Conservation (phyloP, 169 alveolate species). For the Cryptosporidium viatorum region DNA sequence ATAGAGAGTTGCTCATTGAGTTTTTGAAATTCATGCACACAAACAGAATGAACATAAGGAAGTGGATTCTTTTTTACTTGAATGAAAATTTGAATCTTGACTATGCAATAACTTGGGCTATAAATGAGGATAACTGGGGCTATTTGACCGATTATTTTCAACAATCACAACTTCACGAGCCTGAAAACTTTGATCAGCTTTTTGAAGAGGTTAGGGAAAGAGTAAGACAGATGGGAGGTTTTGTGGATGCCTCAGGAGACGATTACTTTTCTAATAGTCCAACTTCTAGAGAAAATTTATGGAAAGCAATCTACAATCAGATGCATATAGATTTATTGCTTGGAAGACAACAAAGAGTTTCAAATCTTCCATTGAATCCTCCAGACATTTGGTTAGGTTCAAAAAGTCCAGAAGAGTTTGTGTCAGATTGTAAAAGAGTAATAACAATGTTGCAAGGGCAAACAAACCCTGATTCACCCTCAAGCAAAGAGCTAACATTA, state of each 20-base stretch:
- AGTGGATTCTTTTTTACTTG: slow-evolving; percentile 64
- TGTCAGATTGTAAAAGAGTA: slow-evolving; percentile 44
- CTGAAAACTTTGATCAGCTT: slow-evolving; percentile 45
- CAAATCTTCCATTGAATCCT: slow-evolving; percentile 49
- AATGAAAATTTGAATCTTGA: slow-evolving; percentile 45
- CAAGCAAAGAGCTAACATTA: slow-evolving; percentile 12
- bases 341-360: slow-evolving; percentile 59
- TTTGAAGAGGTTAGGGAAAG: slow-evolving; percentile 64
- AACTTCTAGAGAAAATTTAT: slow-evolving; percentile 34
- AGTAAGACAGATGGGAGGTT: slow-evolving; percentile 76
- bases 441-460: slow-evolving; percentile 29
- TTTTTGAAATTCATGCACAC: slow-evolving; percentile 45
- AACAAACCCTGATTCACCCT: slow-evolving; percentile 8
- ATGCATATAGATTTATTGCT: slow-evolving; percentile 45
- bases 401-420: slow-evolving; percentile 40
- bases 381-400: slow-evolving; percentile 70
- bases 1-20: slow-evolving; percentile 54
- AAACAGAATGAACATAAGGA: slow-evolving; percentile 47
- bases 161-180: slow-evolving; percentile 47
- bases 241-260: slow-evolving; percentile 16
- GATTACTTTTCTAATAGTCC: slow-evolving; percentile 15
- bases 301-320: slow-evolving; percentile 65
- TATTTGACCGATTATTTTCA: slow-evolving; percentile 45
- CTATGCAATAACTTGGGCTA: slow-evolving; percentile 60
- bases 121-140: slow-evolving; percentile 70